A percentile compares a stretch with the other conserved stretches of the same genome.
These are phyloP conservation scores for Aspergillus sp. DNA, from an alignment of 2,329 filamentous ascomycete species.

Conservation along the genomic window DNA sequence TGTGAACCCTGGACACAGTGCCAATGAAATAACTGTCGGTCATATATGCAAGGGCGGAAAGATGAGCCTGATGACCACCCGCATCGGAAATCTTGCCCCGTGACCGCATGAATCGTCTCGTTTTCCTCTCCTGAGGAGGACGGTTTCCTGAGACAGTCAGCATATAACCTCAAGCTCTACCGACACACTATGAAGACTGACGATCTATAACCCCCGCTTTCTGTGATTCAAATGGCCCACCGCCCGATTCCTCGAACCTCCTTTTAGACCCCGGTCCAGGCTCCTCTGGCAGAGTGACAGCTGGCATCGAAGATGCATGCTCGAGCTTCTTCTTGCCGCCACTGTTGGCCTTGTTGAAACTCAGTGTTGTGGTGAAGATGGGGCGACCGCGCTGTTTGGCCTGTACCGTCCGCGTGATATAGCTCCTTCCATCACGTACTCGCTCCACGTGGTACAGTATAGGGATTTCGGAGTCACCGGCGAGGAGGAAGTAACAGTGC, in stretches of 20 bases:
- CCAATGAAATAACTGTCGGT: slow-evolving; percentile 92
- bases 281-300: slow-evolving; percentile 49
- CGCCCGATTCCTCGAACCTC: slow-evolving; percentile 31
- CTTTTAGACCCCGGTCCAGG: slow-evolving; percentile 29
- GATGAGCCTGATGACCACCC: slow-evolving; percentile 77
- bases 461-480: slow-evolving; percentile 79
- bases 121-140: slow-evolving; percentile 65
- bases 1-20: slow-evolving; percentile 78
- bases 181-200: slow-evolving; percentile 28
- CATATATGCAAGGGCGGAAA: slow-evolving; percentile 89
- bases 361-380: slow-evolving; percentile 95
- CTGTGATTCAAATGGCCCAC: slow-evolving; percentile 61
- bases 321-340: slow-evolving; percentile 58
- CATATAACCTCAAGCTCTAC: no score
- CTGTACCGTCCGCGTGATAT: slow-evolving; percentile 92
- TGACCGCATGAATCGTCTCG: slow-evolving; percentile 56
- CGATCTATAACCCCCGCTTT: slow-evolving; percentile 59
- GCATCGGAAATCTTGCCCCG: slow-evolving; percentile 69
- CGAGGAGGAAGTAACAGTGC: slow-evolving; percentile 98
- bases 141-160: slow-evolving; percentile 28
- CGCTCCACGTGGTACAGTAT: slow-evolving; percentile 94
- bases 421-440: slow-evolving; percentile 86
- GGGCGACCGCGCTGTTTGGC: slow-evolving; percentile 82
- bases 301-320: slow-evolving; percentile 67
- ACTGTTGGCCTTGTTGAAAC: slow-evolving; percentile 69